Percentiles rank a stretch among this genome's conserved stretches.
These are phyloP conservation scores for Aurinia saxatilis DNA, from an alignment of 345 rosid species.

Conservation along the genomic window DNA sequence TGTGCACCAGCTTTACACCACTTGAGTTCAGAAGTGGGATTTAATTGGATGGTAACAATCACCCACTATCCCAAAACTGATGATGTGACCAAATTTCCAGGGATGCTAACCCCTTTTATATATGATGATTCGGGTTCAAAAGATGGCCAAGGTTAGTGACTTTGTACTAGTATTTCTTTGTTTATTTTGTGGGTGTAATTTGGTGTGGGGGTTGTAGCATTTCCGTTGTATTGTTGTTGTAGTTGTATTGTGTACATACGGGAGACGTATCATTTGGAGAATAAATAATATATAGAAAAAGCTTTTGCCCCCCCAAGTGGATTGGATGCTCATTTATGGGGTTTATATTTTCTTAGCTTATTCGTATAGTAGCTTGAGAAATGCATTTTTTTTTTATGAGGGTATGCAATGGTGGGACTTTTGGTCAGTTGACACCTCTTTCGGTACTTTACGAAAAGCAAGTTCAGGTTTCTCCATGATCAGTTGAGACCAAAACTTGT, in stretches of 20 bases:
- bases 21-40: neutral
- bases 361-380: neutral
- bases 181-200: conserved; percentile 24
- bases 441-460: no score
- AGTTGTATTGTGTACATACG: conserved; percentile 25
- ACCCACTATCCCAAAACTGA: neutral
- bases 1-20: neutral
- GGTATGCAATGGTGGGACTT: no score
- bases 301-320: neutral
- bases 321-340: no score
- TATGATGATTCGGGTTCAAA: conserved; percentile 6
- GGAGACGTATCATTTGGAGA: neutral
- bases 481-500: no score
- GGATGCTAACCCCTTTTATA: neutral
- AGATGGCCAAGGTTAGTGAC: neutral
- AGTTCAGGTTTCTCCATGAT: no score
- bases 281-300: conserved; percentile 1
- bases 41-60: neutral
- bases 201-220: conserved; percentile 6
- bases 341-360: neutral
- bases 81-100: neutral
- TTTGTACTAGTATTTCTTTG: neutral
- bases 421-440: no score
- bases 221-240: conserved; percentile 11
- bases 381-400: no score